Base-by-base conservation (phyloP, 2,329 filamentous ascomycete species). In the Bipolaris oryzae region DNA sequence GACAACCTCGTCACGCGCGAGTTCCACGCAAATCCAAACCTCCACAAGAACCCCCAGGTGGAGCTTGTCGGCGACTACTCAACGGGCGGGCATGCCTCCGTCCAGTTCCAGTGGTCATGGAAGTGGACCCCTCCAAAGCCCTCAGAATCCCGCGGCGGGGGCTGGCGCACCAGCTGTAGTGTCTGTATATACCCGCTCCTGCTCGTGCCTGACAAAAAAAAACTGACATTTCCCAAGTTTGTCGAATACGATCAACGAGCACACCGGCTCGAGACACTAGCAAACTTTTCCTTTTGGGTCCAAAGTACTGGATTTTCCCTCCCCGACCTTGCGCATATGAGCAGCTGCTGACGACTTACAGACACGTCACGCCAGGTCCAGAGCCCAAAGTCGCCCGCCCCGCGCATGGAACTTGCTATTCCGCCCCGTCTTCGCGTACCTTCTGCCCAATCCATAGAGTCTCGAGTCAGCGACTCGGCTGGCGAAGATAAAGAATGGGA, bases 21-120 rank as follows among this genome's bases (percentile, higher is more conserved):
- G 76, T 98, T 99, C 70, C 92, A 98, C 67, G 92, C 94, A 64
- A 92, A 99, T 72, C 95, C 95, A 0, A 99, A 99, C 72, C 81
- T 99, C 53, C 95, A 99, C 80, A 98, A 96, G 75, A 98, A 97
- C 73, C 85, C 92, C 52, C 98, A 98, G 73, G 95, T 99, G 37
- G 90, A 96, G 70, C 83, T 98, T 42, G 88, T 99, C n/a, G 95
- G 95, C 3, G 92, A 96, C 74, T 97, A 90, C 73, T 84, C 86
- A 2, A 99, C 95, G 0, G 87, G 84, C 31, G 93, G 94, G n/a
- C 91, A 82, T 69, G 81, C 89, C 6, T 94, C 91, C 1, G 89
- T 96, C 28, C 88, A 92, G 33, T 97, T 97, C 73, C 89, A 94
- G 63, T 99, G 94, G 92, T 88, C 89, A 7, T 99, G 95, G 95